Base-by-base conservation (phyloP, 257 asterid species). In the Capsicum pubescens region DNA sequence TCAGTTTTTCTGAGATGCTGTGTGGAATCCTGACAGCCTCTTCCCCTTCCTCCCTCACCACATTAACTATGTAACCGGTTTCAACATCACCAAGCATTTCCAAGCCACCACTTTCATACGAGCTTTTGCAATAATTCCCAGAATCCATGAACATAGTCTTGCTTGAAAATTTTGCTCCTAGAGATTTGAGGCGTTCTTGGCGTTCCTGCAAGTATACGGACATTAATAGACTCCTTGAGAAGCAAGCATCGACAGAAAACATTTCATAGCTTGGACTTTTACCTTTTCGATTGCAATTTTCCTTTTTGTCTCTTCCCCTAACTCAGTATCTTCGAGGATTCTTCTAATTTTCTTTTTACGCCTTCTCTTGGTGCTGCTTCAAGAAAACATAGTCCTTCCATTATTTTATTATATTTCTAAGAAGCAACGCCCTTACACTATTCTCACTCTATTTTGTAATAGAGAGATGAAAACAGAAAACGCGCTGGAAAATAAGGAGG, bases 281-380 rank as follows among this genome's bases (percentile, higher is more conserved):
- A 88, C 99, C 94, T 93, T 96, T 90, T 96, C 99, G 78, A 96
- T 96, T 61, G 99, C 99, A 92, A 96, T 96, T 91, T 96, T 96
- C 90, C 88, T 94, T 92, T 89, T 92, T 12, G 99, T 96, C 89
- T 96, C 99, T 90, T 96, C 99, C 44, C 99, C 99, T 86, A 96
- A 85, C 83, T 96, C 99, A 82, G 99, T 80, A 83, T 96, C 99
- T 88, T 96, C 99, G 80, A 96, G 94, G 87, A 96, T 96, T 89
- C 98, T 93, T 57, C 99, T 90, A 59, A 96, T 96, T 88, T 86
- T 96, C 97, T 94, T 96, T 87, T 96, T 93, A 63, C 87, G 94
- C 89, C 93, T 91, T 90, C 90, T 92, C 90, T 87, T 93, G 61
- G 92, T 83, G 85, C 98, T 92, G 92, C 42, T 80, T 64, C 83